Base-by-base conservation (phyloP, 2,329 filamentous ascomycete genomes). In the Ceratocystis ficicola region DNA sequence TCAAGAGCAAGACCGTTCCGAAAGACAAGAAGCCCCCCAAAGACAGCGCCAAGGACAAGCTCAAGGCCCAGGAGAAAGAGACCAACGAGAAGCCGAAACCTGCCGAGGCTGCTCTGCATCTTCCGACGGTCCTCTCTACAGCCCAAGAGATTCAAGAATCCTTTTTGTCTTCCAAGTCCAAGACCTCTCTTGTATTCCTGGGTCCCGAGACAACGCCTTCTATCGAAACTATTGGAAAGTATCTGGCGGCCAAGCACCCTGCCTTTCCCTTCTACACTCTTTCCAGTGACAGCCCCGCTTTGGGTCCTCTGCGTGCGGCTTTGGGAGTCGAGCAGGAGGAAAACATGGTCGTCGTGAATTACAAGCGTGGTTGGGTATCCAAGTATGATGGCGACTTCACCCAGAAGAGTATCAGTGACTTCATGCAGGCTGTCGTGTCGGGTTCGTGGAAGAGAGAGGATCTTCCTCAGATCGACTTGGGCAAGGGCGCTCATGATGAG, bases 341-440 rank as follows among this genome's bases (percentile, higher is more conserved):
- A 12, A 77, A 83, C 5, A 77, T 90, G 57, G 79, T 97, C 65
- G 91, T 91, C 17, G 75, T 95, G 67, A 96, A 96, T 74, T 88
- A 84, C 41, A 90, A 92, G 72, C 85, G 91, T 65, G 82, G 83
- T 52, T 99, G 94, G 94, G 95, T 86, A 83, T 87, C 88, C 71
- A 83, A 82, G 67, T 94, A 89, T 74, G 77, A 83, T 61, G 84
- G 81, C 2, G 77, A 82, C 55, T 85, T 85, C 57, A 83, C 82
- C 65, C 73, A 80, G 28, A 78, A 82, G 65, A 82, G 81, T 30
- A 78, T 99, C 36, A 90, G 96, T 77, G 78, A 79, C 68, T 99
- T 93, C 90, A 84, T 99, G 67, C 94, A 99, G 72, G 81, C 84
- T n/a, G 90, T 97, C 69, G 86, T 90, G 46, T 82, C 99, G 80